Base-by-base conservation (phyloP, 2,329 filamentous ascomycete genomes). In the Ceratocystis colombiana region DNA sequence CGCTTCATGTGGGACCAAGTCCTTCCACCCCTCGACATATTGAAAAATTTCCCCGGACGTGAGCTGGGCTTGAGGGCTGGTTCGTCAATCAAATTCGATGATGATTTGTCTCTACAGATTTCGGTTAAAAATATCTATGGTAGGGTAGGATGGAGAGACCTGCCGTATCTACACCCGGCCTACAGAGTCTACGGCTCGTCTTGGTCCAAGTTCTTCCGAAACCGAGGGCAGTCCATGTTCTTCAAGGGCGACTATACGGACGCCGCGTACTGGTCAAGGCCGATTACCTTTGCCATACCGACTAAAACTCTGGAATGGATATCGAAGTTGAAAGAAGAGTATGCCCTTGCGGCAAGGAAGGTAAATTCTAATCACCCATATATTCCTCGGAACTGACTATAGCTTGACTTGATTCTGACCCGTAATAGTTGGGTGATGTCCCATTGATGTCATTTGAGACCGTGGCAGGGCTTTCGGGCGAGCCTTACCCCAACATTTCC, bases 1-100 rank as follows among this genome's bases (percentile, higher is more conserved):
- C 46, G 65, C 7, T 66, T 66, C 50, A 63, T 33, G n/a, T 66
- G 65, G 45, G 61, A 66, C 46, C 65, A 66, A 25, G 61, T 66
- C 50, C 48, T 66, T 8, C 65, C 65, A 10, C n/a, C 33, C 15
- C 25, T 48, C 10, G 30, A 28, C 8, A 59, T 22, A 25, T 20
- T 61, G 30, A 45, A 50, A 20, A 30, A 46, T 1, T 45, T 66
- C 12, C 65, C 65, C 6, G 65, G 65, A 15, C 59, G 65, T 10
- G 59, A 63, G 6, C 61, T 63, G n/a, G 65, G 48, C 6, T 41
- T 66, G 7, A 28, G 61, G 10, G 22, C 48, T 7, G 61, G 59
- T n/a, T 17, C 12, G 20, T 57, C 59, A 12, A 57, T 66, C 1
- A 6, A 33, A 33, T 66, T 63, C 45, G 48, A 62, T 12, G 22